Base-by-base conservation (phyloP, 2,329 filamentous ascomycete species). In the Talaromyces amestolkiae region DNA sequence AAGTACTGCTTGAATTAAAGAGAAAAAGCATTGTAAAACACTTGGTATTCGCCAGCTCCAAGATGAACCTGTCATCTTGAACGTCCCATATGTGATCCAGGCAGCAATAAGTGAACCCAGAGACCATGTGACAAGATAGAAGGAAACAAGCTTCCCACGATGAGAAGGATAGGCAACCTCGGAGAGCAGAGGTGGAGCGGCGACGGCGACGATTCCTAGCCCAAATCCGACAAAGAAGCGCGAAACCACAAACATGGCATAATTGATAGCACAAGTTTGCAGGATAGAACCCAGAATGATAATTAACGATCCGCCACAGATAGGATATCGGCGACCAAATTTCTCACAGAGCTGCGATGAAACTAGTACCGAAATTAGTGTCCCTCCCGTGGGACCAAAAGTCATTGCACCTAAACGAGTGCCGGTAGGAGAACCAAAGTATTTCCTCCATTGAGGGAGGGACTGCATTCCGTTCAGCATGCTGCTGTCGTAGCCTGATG, bases 391-490 rank as follows among this genome's bases (percentile, higher is more conserved):
- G 72, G 0, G 78, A 74, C 66, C 84, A 82, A 7, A 84, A 70
- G 10, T 78, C 79, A 67, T 84, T 15, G 33, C 71, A 64, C 81
- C 81, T 2, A 82, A 75, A 33, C 73, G 73, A 8, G 76, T 74
- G 35, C 79, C 80, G 41, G 71, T 69, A 10, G 81, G 81, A 43
- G 79, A 69, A 31, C 73, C 72, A 60, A 83, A 81, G 65, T 80
- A 81, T 1, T 68, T 64, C 61, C 77, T 74, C 81, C 81, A 83
- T 66, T 77, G 71, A 0, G 73, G 66, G 0, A 81, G 73, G 9
- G 80, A 75, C 62, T 82, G 80, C 0, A 83, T 73, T 11, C 80
- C 81, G 66, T 83, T 83, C 78, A 81, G 80, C 66, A 82, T 75
- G 54, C 76, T 79, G 4, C 79, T 80, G 69, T 83, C 81, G 56